These are phyloP conservation scores for Ordospora pajunii DNA, from an alignment of 371 early-diverging fungal genomes.

Conservation along the genomic window DNA sequence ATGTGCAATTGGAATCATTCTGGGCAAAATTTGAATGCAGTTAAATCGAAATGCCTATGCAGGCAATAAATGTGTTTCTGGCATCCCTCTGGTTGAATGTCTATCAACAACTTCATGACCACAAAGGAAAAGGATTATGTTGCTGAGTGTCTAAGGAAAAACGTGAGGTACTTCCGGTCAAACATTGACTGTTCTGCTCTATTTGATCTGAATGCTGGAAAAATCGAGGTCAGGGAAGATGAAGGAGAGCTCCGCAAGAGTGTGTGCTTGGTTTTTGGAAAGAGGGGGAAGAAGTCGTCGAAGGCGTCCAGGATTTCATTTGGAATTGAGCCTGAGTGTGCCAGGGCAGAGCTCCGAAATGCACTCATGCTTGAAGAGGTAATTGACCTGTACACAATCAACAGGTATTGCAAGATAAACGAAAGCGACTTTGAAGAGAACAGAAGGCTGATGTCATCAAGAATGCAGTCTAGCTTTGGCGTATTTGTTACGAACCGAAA, in stretches of 20 bases:
- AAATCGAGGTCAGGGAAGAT: conserved; percentile 6
- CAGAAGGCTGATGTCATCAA: neutral
- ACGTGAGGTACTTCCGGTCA: neutral
- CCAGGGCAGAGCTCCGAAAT: neutral
- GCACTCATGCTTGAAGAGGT: neutral
- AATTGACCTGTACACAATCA: neutral
- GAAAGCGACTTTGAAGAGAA: neutral
- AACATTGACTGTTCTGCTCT: conserved; percentile 4
- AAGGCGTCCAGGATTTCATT: neutral
- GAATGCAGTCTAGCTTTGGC: neutral
- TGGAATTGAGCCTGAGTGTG: neutral
- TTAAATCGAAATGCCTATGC: too few species aligned
- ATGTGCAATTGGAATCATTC: conserved; percentile 45
- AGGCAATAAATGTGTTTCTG: too few species aligned
- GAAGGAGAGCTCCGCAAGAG: conserved; percentile 1
- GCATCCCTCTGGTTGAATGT: neutral
- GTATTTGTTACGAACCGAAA: neutral
- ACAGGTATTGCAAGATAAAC: neutral
- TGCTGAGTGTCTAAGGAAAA: conserved; percentile 12
- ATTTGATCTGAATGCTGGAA: neutral
- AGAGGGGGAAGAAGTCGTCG: conserved; percentile 6
- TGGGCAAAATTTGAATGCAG: conserved; percentile 1
- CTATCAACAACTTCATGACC: conserved; percentile 29
- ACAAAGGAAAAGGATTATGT: conserved; percentile 42
- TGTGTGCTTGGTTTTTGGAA: conserved; percentile 15